Evolutionary conservation across 2,329 filamentous ascomycete genomes (phyloP).

Genomic region (Colletotrichum lentis): DNA sequence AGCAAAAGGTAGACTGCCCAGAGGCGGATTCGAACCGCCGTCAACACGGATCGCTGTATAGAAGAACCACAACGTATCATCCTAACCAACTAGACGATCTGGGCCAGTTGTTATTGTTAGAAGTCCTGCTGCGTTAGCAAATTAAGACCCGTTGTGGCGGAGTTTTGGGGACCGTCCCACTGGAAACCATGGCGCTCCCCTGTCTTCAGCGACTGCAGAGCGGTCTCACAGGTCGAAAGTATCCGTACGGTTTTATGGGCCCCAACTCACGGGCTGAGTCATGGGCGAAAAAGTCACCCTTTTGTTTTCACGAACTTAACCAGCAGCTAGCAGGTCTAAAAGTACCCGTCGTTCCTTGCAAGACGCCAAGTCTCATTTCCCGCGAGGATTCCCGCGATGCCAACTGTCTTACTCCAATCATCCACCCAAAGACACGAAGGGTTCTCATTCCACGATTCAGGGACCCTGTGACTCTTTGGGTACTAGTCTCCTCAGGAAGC

Average conservation of each 20-base stretch:
- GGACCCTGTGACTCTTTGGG: background rate
- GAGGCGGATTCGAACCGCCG: conserved; percentile 39
- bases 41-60: conserved; percentile 37
- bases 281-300: no score
- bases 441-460: background rate
- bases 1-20: conserved; percentile 26
- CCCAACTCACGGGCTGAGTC: no score
- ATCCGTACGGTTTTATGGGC: no score
- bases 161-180: background rate
- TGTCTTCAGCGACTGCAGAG: background rate
- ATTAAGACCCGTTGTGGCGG: rapidly evolving
- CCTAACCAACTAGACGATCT: conserved; percentile 39
- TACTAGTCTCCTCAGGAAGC: background rate
- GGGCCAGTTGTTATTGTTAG: conserved; percentile 2
- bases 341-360: no score
- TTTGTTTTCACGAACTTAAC: no score
- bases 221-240: background rate
- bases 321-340: no score
- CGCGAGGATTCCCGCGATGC: background rate
- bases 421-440: background rate
- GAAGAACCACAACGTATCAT: conserved; percentile 39
- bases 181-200: background rate
- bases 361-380: background rate
- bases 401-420: background rate
- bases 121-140: rapidly evolving